These are phyloP conservation scores for Kwoniella dejecticola DNA, from an alignment of 768 basidiomycete genomes.

Conservation along the genomic window DNA sequence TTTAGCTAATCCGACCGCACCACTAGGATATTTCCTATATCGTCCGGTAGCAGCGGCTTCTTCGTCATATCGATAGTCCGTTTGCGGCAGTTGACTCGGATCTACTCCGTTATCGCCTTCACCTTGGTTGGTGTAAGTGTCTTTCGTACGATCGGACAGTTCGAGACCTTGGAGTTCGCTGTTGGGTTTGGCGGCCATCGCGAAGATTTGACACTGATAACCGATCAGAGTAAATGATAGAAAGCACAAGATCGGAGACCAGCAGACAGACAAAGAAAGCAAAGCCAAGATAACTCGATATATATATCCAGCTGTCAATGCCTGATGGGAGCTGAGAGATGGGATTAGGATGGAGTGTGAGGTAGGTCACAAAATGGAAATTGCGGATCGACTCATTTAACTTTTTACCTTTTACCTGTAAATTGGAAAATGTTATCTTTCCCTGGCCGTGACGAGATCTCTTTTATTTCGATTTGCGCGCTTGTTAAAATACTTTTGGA, in stretches of 20 bases:
- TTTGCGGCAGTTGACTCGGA: background rate
- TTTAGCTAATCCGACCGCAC: constrained; percentile 22
- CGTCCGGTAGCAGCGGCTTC: constrained; percentile 14
- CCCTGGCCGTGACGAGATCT: background rate
- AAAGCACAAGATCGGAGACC: no score
- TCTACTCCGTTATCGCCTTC: background rate
- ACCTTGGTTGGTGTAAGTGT: background rate
- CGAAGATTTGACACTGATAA: no score
- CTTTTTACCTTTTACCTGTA: no score
- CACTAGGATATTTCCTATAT: constrained; percentile 11
- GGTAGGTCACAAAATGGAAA: constrained; percentile 13
- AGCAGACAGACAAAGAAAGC: no score
- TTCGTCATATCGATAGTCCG: constrained; percentile 15
- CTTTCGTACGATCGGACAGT: constrained; percentile 12
- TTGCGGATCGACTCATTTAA: background rate
- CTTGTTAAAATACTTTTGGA: background rate
- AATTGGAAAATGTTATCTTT: background rate
- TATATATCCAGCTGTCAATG: background rate
- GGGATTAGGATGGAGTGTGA: no score
- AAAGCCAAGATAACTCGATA: background rate
- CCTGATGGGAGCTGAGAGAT: no score
- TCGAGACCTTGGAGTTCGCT: constrained; percentile 2
- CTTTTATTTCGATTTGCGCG: background rate
- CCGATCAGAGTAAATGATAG: no score
- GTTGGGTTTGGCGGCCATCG: background rate